Evolutionary conservation across 805 yeast species (phyloP).

Genomic region (Pichia cabralensis): DNA sequence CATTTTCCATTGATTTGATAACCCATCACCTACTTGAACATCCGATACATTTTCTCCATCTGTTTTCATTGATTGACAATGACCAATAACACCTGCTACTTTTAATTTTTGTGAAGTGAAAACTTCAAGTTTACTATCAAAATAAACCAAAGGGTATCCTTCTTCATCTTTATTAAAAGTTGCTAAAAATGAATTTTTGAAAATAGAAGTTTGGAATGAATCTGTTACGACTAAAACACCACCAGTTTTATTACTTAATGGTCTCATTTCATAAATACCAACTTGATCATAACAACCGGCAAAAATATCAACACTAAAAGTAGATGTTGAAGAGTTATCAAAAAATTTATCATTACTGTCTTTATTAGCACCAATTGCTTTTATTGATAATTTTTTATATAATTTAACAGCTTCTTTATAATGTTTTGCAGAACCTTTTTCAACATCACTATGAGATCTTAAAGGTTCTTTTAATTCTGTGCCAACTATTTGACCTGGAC

Average conservation of each 20-base stretch:
- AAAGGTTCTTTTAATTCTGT: constrained; percentile 90
- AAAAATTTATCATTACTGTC: constrained; percentile 28
- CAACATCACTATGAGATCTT: constrained; percentile 95
- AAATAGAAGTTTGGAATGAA: constrained; percentile 89
- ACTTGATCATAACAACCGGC: constrained; percentile 96
- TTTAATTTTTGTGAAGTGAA: constrained; percentile 82
- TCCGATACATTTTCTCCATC: constrained; percentile 76
- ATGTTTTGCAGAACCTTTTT: constrained; percentile 80
- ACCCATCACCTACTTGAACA: constrained; percentile 89
- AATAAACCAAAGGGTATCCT: constrained; percentile 80
- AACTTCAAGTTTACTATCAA: constrained; percentile 81
- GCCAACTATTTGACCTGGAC: constrained; percentile 91
- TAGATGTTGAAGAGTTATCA: constrained; percentile 35
- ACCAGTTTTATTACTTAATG: constrained; percentile 76
- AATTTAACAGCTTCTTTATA: constrained; percentile 77
- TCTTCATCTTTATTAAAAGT: constrained; percentile 80
- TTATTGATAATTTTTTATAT: constrained; percentile 64
- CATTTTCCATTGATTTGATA: constrained; percentile 81
- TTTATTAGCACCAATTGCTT: constrained; percentile 44
- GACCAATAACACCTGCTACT: constrained; percentile 89
- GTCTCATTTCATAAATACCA: constrained; percentile 90
- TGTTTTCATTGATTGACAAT: constrained; percentile 65
- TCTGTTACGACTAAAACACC: constrained; percentile 84
- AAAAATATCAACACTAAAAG: constrained; percentile 80
- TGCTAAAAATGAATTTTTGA: constrained; percentile 84